Evolutionary conservation across 768 basidiomycete genomes (phyloP).

Genomic region (Xanthoconium stramineum): DNA sequence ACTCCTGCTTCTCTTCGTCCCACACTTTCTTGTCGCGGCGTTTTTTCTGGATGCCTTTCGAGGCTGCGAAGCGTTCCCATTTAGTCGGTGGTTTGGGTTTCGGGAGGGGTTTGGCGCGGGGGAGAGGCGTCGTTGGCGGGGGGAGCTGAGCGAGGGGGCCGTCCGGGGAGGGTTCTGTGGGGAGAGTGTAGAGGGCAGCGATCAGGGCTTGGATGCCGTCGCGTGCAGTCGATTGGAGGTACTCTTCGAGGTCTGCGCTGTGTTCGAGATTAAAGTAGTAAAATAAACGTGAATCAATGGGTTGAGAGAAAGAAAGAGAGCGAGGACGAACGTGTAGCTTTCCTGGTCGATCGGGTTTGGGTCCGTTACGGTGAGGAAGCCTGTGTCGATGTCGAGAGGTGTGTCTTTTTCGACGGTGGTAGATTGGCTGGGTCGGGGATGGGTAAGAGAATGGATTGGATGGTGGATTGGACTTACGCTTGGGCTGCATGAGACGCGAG

Average conservation of each 20-base stretch:
- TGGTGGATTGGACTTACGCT: slow-evolving; percentile 46
- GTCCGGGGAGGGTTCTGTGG: slow-evolving; percentile 68
- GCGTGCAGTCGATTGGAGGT: slow-evolving; percentile 73
- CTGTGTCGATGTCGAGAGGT: slow-evolving; percentile 77
- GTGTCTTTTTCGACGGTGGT: slow-evolving; percentile 74
- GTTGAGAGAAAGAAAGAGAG: background rate
- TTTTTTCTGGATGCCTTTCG: slow-evolving; percentile 88
- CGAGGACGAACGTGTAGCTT: slow-evolving; percentile 61
- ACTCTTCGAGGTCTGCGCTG: slow-evolving; percentile 77
- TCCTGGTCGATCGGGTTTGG: slow-evolving; percentile 82
- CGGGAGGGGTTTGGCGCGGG: slow-evolving; percentile 88
- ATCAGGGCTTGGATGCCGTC: slow-evolving; percentile 83
- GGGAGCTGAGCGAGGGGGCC: slow-evolving; percentile 86
- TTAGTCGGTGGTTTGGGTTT: slow-evolving; percentile 92
- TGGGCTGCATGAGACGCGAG: slow-evolving; percentile 71
- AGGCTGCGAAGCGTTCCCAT: slow-evolving; percentile 94
- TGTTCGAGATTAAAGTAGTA: too few species aligned
- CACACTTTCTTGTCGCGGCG: slow-evolving; percentile 77
- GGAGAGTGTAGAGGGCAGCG: slow-evolving; percentile 76
- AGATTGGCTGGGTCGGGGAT: slow-evolving; percentile 49
- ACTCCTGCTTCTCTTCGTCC: slow-evolving; percentile 94
- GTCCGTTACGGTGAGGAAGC: slow-evolving; percentile 83
- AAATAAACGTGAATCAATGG: background rate
- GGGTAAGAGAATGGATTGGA: background rate
- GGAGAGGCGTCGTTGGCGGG: slow-evolving; percentile 69